Conservation (phyloP, 257 asterid species). For the Solanum peruvianum region DNA sequence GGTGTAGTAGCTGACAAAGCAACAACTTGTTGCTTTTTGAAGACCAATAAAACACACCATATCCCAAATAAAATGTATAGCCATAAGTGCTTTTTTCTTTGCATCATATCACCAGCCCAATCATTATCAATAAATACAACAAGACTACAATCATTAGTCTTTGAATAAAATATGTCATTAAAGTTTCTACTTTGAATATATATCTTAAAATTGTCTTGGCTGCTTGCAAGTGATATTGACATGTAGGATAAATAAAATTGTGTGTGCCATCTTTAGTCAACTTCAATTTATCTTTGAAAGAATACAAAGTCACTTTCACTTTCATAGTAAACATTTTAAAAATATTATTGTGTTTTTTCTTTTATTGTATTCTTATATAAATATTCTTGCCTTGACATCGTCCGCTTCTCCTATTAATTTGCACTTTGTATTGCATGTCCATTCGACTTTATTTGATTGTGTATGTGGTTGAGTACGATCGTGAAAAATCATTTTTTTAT, state of each 20-base stretch:
- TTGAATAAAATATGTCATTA: background rate
- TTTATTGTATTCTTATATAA: no score
- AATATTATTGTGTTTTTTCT: no score
- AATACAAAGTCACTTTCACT: background rate
- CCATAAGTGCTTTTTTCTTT: background rate
- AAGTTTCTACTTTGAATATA: background rate
- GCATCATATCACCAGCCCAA: background rate
- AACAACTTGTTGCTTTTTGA: background rate
- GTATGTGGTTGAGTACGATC: background rate
- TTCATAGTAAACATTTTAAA: background rate
- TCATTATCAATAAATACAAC: background rate
- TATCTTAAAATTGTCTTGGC: background rate
- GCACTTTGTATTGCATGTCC: background rate
- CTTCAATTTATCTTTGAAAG: background rate
- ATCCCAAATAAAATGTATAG: background rate
- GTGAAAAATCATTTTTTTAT: no score
- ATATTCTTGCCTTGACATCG: background rate
- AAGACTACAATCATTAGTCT: background rate
- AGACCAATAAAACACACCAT: background rate
- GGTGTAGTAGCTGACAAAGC: no score
- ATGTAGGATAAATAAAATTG: background rate
- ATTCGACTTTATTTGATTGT: background rate
- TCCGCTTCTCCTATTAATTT: background rate
- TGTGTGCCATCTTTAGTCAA: background rate
- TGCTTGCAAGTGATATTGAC: background rate